Conservation (phyloP, 148 eudicot genomes). For the Rhododendron vialii region DNA sequence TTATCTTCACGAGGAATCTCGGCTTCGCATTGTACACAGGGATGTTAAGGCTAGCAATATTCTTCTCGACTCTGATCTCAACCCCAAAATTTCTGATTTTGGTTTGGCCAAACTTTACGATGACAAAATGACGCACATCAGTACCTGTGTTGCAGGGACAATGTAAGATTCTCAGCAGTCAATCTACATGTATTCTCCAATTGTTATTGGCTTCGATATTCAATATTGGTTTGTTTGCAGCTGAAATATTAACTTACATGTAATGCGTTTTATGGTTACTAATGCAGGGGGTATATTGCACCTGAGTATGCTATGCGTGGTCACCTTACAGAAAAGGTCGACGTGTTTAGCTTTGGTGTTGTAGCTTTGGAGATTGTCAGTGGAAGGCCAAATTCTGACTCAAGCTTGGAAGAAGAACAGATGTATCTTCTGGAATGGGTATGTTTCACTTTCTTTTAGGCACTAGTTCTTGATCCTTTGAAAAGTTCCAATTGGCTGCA, state of each 20-base stretch:
- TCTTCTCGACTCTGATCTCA: conserved; percentile 75
- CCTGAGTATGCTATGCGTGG: conserved; percentile 97
- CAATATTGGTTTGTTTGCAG: not conserved
- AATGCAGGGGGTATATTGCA: conserved; percentile 80
- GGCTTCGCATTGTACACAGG: conserved; percentile 76
- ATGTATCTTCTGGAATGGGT: conserved; percentile 93
- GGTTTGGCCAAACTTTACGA: conserved; percentile 93
- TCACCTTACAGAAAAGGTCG: conserved; percentile 88
- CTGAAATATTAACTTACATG: conserved; percentile 6
- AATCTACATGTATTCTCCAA: not conserved
- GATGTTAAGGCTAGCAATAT: conserved; percentile 94
- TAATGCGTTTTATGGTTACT: not conserved
- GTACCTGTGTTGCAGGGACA: conserved; percentile 94
- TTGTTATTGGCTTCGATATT: not conserved
- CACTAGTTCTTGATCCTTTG: not conserved
- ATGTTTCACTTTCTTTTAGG: conserved; percentile 7
- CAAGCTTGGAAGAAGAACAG: conserved; percentile 44
- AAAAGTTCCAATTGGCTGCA: not conserved
- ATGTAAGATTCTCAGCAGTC: conserved; percentile 40
- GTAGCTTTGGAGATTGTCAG: conserved; percentile 77
- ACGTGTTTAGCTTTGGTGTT: conserved; percentile 86
- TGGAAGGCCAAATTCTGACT: conserved; percentile 68
- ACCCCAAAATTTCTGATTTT: conserved; percentile 90
- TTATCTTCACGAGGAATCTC: conserved; percentile 85
- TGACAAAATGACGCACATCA: conserved; percentile 83